Evolutionary conservation across 352 stramenopile genomes (phyloP), one percentile per base, ranked within the genome.

Genomic region (Pythium rhizo-oryzae): DNA sequence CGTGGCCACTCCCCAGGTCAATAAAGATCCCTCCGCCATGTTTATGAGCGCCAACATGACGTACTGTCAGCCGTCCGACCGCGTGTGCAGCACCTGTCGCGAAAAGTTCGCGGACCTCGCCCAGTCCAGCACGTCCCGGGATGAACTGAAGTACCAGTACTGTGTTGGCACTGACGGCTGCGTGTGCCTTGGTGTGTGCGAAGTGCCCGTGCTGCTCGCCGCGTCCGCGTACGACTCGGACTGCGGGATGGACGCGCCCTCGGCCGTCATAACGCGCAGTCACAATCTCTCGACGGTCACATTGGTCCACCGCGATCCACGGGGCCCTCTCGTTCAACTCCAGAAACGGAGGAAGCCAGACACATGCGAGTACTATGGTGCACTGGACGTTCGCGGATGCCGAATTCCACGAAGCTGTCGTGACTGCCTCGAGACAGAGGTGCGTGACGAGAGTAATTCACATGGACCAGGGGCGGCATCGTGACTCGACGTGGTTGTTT

Each of bases 111-210:
- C 41, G 39, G 11, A 41, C 7, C 33, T 39, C 12, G 37, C 28
- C 1, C 18, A 1, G 5, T 25, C 54, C 1, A 15, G 13, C 4
- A 28, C 35, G 35, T 13, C 21, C 2, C 11, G 19, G 1, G 23
- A 28, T 12, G 15, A 21, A 18, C 54, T 61, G 3, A 12, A 51
- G 18, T 50, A 43, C 1, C 53, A 60, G 53, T 60, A 35, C 16
- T 49, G 53, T 23, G 7, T 33, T 18, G 54, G 54, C 54, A 21
- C 23, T 9, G 23, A 24, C 24, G 39, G 23, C 35, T 61, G 54
- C 16, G 54, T 61, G n/a, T 61, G 54, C 51, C 12, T 61, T 28
- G 54, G 35, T 2, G 8, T 61, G 35, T 61, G 54, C 43, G 54
- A 61, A 23, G 37, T 61, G 3, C 54, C 54, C 0, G 5, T 24